phyloP scores from a whole-genome alignment of 495 filamentous ascomycete species.

The Penicillium tannophilum region DNA sequence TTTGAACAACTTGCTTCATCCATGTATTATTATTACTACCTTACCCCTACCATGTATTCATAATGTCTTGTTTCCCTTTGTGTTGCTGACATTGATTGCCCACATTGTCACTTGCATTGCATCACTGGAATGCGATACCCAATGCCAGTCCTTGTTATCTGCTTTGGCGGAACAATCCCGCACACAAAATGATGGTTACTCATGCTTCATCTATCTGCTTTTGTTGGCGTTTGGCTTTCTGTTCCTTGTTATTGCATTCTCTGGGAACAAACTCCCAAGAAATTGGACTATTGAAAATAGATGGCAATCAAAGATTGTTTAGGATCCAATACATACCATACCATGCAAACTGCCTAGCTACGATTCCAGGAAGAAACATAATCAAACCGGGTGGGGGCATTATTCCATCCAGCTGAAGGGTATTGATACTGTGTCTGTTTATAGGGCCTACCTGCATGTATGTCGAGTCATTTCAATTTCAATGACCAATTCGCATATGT shows the following conservation, averaged over 20 bases:
- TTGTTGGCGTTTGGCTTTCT: background rate
- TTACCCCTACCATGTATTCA: slow-evolving; percentile 8
- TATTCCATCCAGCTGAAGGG: no score
- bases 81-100: background rate
- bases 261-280: background rate
- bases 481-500: no score
- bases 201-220: slow-evolving; percentile 1
- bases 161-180: background rate
- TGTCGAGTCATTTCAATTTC: no score
- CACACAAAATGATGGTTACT: background rate
- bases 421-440: no score
- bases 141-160: background rate
- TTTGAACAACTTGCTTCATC: slow-evolving; percentile 2
- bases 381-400: no score
- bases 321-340: background rate
- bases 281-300: background rate
- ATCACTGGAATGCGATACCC: background rate
- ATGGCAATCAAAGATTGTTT: background rate
- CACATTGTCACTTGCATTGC: background rate
- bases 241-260: background rate
- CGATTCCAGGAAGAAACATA: no score
- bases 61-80: slow-evolving; percentile 9
- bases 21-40: slow-evolving; percentile 10
- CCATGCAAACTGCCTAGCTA: background rate
- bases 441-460: no score